Conservation (phyloP, 2,329 filamentous ascomycete species). For the Botrytis pseudocinerea region DNA sequence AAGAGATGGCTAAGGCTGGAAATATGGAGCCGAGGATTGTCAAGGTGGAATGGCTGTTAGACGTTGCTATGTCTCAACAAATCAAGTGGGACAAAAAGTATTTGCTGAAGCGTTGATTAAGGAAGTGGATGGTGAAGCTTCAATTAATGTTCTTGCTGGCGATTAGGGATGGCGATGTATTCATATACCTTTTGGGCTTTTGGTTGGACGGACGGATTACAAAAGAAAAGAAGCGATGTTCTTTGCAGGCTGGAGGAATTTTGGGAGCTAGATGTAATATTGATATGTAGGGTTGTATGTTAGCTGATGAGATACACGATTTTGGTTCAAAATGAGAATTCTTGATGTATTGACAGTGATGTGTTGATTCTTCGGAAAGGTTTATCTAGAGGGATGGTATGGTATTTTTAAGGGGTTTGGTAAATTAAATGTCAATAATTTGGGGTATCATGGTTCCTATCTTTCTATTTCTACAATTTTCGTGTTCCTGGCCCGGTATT, state of each 20-base stretch:
- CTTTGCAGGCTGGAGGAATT: neutral
- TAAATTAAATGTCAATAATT: neutral
- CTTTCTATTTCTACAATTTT: neutral
- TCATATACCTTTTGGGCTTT: conserved; percentile 11
- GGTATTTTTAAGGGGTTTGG: neutral
- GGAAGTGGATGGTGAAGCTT: neutral
- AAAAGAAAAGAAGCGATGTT: neutral
- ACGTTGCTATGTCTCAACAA: conserved; percentile 85
- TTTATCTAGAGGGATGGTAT: too few relatives aligned
- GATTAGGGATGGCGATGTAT: neutral
- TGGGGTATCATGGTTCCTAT: conserved; percentile 8
- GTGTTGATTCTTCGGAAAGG: neutral
- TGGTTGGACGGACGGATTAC: neutral
- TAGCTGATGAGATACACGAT: conserved; percentile 9
- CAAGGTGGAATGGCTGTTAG: conserved; percentile 83
- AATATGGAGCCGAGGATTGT: conserved; percentile 82
- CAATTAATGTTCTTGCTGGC: conserved; percentile 9
- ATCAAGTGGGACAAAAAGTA: conserved; percentile 68
- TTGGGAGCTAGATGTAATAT: conserved; percentile 9
- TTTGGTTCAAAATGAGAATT: neutral
- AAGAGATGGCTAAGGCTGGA: conserved; percentile 73
- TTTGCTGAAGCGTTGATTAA: conserved; percentile 38
- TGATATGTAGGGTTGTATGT: neutral
- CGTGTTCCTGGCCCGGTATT: neutral
- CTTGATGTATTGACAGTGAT: neutral